Base-by-base conservation (phyloP, 257 asterid species). In the Primulina eburnea region DNA sequence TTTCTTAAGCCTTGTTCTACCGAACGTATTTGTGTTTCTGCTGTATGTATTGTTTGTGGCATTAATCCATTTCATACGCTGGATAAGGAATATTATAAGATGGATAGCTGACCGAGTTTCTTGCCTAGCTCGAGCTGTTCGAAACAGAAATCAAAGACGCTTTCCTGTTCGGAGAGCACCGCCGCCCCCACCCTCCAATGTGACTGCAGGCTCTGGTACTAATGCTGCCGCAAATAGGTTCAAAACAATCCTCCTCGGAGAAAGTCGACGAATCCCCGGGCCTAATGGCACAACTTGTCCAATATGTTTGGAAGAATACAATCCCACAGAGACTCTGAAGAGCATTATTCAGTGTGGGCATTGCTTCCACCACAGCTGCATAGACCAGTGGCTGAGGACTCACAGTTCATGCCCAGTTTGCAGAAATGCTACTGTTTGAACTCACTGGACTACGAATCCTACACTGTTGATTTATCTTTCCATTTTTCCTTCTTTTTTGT, bases 351-450 rank as follows among this genome's bases (percentile, higher is more conserved):
- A 67, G 29, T 84, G 89, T 34, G 77, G 66, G 20, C 87, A 80
- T 60, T 80, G 73, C 62, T 84, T 75, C 75, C 89, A 82, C 62
- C 75, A 34, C n/a, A 76, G 78, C 18, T 80, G 85, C 67, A 75
- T 83, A 62, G 78, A 75, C 61, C 64, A 65, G 40, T 83, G 88
- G 85, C 43, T 80, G 43, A 57, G 72, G 62, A 64, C 72, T 57
- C 76, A 77, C 40, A 60, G 64, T 9, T 61, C 69, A 12, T 77
- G 88, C 26, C 86, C 88, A 4, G 28, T 78, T 21, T 85, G 90
- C 69, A 61, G 89, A 63, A 74, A 62, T 50, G 21, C 81, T 21
- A 62, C 63, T 4, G 20, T 11, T 20, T 14, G 14, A 34, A 16
- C 8, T 50, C 57, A 24, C 20, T 16, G 21, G 57, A 50, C 8